Percentiles rank a stretch among this genome's conserved stretches.
These are phyloP conservation scores for Schizophyllum amplum DNA, from an alignment of 1,284 basidiomycete genomes.

Conservation along the genomic window DNA sequence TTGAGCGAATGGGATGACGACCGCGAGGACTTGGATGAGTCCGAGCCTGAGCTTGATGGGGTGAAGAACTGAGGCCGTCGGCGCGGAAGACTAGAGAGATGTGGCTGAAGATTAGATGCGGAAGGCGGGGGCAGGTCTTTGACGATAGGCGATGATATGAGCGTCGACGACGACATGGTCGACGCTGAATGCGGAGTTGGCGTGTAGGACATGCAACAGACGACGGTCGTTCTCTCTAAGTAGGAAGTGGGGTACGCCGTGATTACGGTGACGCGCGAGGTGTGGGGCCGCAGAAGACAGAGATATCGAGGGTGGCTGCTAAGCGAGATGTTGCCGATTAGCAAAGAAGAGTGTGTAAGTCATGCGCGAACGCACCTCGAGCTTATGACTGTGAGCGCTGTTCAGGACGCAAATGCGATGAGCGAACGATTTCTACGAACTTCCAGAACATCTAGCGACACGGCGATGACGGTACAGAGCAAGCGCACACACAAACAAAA, in stretches of 20 bases:
- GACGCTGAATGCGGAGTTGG: neutral
- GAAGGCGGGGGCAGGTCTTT: neutral
- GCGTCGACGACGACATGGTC: neutral
- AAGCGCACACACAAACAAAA: neutral
- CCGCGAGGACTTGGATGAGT: neutral
- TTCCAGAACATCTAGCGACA: neutral
- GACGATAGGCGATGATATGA: neutral
- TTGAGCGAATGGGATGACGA: neutral
- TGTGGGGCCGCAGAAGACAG: neutral
- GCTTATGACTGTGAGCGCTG: no score
- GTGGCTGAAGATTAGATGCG: neutral
- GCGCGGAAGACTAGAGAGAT: neutral
- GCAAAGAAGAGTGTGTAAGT: no score
- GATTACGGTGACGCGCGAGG: neutral
- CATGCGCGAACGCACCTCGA: neutral
- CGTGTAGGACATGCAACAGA: neutral
- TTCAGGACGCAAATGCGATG: neutral
- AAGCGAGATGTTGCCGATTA: neutral
- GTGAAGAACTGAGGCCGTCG: neutral
- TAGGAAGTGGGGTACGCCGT: neutral
- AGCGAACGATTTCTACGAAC: neutral
- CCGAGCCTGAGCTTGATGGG: neutral
- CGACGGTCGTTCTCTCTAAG: neutral
- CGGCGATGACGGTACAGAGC: neutral
- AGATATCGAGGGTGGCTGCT: neutral